Base-by-base conservation (phyloP, 2,329 filamentous ascomycete species). In the Trichoderma lentiforme region DNA sequence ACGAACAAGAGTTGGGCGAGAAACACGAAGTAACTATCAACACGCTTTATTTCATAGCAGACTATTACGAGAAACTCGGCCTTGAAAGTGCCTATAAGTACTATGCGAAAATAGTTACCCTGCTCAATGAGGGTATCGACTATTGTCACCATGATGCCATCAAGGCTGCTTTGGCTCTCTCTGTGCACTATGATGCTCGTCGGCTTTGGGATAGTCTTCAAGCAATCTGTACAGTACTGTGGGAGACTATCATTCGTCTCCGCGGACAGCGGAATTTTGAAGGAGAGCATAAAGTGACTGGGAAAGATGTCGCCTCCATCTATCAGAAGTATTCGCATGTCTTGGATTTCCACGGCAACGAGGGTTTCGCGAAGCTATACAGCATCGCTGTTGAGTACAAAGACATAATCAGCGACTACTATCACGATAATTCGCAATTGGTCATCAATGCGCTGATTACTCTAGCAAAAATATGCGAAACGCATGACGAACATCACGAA, bases 311-410 rank as follows among this genome's bases (percentile, higher is more conserved):
- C 24, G 72, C 71, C 3, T 81, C 84, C 71, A 81, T 85, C 73
- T 86, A 63, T 74, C 77, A 81, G 26, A 83, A 83, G 43, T 87
- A 87, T 76, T 81, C 82, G 60, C 81, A 83, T 43, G 82, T 86
- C n/a, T 75, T 87, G 21, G 83, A 85, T 68, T 76, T 81, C 12
- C 81, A 83, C 26, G 79, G 80, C 71, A 82, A 82, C 73, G 82
- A 81, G 3, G 82, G 84, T 66, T 82, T 84, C 73, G 79, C 80
- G 1, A 78, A 76, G 3, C 72, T 77, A 18, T 84, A 86, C 74
- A 80, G 85, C 75, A 78, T 87, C 26, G 81, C 84, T 0, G 80
- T 83, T 6, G 82, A 86, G 76, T 87, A 86, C 74, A 84, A 84
- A 71, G 82, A 84, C 72, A 82, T 83, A 0, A 84, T 84, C 9